Conservation (phyloP, 441 rosid species). For the Erysimum pusillum region DNA sequence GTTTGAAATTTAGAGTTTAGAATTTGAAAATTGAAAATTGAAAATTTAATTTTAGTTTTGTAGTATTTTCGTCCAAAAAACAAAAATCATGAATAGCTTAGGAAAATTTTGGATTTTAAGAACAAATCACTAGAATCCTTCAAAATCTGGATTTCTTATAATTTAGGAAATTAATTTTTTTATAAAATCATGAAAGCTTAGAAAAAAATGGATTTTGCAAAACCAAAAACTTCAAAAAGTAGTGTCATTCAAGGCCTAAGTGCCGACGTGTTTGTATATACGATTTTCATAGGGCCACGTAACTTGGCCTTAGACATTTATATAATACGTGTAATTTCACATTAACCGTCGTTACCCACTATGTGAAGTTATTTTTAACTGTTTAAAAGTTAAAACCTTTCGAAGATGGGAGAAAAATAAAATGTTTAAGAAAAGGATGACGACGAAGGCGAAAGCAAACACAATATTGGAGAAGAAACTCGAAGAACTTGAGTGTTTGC, state of each 20-base stretch:
- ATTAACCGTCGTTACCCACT: constrained; percentile 29
- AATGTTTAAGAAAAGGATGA: constrained; percentile 3
- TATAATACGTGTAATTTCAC: background rate
- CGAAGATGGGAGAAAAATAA: background rate
- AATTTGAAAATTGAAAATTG: too few relatives aligned
- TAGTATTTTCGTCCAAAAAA: too few relatives aligned
- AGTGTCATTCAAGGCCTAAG: background rate
- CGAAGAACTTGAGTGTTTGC: constrained; percentile 54
- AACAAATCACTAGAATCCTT: too few relatives aligned
- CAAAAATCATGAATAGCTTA: too few relatives aligned
- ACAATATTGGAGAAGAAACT: constrained; percentile 60
- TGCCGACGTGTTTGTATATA: background rate
- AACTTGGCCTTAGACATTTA: background rate
- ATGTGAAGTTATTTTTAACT: constrained; percentile 6
- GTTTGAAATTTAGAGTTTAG: too few relatives aligned
- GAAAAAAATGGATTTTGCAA: too few relatives aligned
- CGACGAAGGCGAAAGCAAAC: constrained; percentile 36
- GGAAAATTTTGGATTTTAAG: too few relatives aligned
- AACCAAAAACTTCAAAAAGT: too few relatives aligned
- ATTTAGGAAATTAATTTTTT: too few relatives aligned
- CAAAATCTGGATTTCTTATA: too few relatives aligned
- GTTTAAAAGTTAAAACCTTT: background rate
- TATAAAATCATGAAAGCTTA: too few relatives aligned
- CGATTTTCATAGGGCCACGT: background rate
- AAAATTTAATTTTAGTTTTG: too few relatives aligned